Evolutionary conservation across 2,329 filamentous ascomycete species (phyloP), one percentile per base, ranked within the genome.

Genomic region (Fusarium hainanense): DNA sequence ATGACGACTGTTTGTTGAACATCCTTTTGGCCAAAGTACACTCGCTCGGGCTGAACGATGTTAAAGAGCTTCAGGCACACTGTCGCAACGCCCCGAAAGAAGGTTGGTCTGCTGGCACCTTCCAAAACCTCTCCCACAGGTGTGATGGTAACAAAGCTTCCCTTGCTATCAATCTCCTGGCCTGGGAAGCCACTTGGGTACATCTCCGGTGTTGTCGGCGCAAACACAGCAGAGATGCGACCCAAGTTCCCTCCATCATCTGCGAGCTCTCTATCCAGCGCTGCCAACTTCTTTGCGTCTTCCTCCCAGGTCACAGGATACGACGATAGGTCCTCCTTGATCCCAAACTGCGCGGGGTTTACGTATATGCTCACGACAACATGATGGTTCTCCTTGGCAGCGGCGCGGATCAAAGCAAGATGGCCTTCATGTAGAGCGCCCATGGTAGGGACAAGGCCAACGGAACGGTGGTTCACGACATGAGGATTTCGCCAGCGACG

Each of bases 1-100:
- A 99, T 92, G 13, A 99, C 88, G 20, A 97, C 92, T 0, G 94
- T 97, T 82, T 99, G 96, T 83, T 99, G 96, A 21, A 98, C 89
- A 79, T 99, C 96, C 82, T 99, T 99, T 80, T 98, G 96, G 6
- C 96, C 96, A 83, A 99, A 98, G 82, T 97, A 94, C 21, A 92
- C 92, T 7, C 87, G 84, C 63, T 93, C 90, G 1, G 92, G 90
- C 74, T 83, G 82, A 20, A 83, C 80, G 21, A 82, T 78, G 69
- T 82, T 83, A 77, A 84, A 83, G 25, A 84, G 79, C 79, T 96
- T 99, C 88, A 95, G 96, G 82, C 94, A 98, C 3, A 99, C 92
- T 3, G 96, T 99, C 21, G 96, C 94, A 34, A 99, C 96, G 41
- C 96, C 96, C 50, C 96, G 88, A 82, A 99, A 99, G 81, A 99